Percentiles rank a stretch among this genome's conserved stretches.
Conservation (phyloP, 805 yeast genomes). For the Lachancea sp. region DNA sequence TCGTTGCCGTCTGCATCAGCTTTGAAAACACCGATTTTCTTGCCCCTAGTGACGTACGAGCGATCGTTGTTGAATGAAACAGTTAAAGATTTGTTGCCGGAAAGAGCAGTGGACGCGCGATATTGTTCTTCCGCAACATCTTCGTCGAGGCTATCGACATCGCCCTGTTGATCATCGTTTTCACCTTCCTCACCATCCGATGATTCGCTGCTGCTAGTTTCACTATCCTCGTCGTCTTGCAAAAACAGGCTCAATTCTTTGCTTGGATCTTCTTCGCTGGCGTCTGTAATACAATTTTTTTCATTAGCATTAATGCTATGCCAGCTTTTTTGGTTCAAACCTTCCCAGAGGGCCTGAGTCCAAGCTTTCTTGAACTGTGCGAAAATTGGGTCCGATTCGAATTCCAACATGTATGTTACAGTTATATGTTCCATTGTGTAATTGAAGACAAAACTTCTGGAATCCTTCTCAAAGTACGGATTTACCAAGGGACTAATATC, state of each 20-base stretch:
- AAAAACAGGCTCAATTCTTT: slow-evolving; percentile 20
- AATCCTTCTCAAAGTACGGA: slow-evolving; percentile 58
- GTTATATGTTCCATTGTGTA: slow-evolving; percentile 38
- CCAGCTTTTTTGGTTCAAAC: slow-evolving; percentile 48
- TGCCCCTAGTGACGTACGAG: slow-evolving; percentile 73
- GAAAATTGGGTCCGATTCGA: slow-evolving; percentile 37
- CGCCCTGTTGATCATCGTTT: slow-evolving; percentile 29
- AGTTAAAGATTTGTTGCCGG: slow-evolving; percentile 35
- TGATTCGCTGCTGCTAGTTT: slow-evolving; percentile 16
- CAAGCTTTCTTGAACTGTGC: slow-evolving; percentile 47
- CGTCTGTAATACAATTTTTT: slow-evolving; percentile 49
- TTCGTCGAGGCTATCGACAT: slow-evolving; percentile 5
- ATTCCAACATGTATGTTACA: slow-evolving; percentile 59
- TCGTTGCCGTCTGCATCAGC: slow-evolving; percentile 42
- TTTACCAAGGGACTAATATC: slow-evolving; percentile 45
- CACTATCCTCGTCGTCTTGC: slow-evolving; percentile 17
- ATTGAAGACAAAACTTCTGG: slow-evolving; percentile 56
- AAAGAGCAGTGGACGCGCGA: background rate
- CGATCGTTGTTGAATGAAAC: slow-evolving; percentile 67
- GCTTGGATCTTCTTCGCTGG: slow-evolving; percentile 38
- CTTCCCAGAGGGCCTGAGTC: slow-evolving; percentile 56
- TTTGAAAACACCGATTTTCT: slow-evolving; percentile 74
- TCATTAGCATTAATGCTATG: slow-evolving; percentile 37
- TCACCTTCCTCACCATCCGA: slow-evolving; percentile 27
- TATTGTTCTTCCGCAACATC: slow-evolving; percentile 3